These are phyloP conservation scores for Elongisporangium anandrum DNA, from an alignment of 352 stramenopile species.

Conservation along the genomic window DNA sequence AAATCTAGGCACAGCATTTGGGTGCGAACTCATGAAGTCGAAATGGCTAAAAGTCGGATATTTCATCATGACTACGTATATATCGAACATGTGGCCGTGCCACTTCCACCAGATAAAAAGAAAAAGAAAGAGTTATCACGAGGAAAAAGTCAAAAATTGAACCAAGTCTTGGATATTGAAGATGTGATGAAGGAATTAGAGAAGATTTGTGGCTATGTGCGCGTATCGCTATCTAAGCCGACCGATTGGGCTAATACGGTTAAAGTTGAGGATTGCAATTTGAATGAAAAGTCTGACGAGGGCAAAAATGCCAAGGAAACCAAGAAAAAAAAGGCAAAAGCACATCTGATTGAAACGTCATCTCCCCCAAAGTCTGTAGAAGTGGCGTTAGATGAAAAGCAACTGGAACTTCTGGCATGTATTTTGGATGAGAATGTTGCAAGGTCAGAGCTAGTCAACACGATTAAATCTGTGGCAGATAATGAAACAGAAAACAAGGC, in stretches of 20 bases:
- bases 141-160: background rate
- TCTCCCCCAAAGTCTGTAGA: slow-evolving; percentile 10
- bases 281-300: background rate
- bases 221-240: slow-evolving; percentile 24
- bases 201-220: slow-evolving; percentile 38
- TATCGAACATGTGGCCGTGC: slow-evolving; percentile 43
- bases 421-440: slow-evolving; percentile 62
- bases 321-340: background rate
- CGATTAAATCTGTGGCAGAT: background rate
- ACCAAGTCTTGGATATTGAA: slow-evolving; percentile 33
- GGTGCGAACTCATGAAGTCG: slow-evolving; percentile 11
- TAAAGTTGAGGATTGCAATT: background rate
- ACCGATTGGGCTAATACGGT: slow-evolving; percentile 26
- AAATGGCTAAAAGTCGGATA: slow-evolving; percentile 27
- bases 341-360: slow-evolving; percentile 3
- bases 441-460: slow-evolving; percentile 10
- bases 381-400: slow-evolving; percentile 50
- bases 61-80: slow-evolving; percentile 29
- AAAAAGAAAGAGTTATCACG: slow-evolving; percentile 10
- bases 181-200: slow-evolving; percentile 49
- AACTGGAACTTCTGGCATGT: slow-evolving; percentile 58
- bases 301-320: background rate
- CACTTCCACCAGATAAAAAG: slow-evolving; percentile 19
- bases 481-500: slow-evolving; percentile 40
- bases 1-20: slow-evolving; percentile 4